Percentiles rank a stretch among this genome's conserved stretches.
phyloP scores from a whole-genome alignment of 1,284 basidiomycete species.

The Chiua sp. region DNA sequence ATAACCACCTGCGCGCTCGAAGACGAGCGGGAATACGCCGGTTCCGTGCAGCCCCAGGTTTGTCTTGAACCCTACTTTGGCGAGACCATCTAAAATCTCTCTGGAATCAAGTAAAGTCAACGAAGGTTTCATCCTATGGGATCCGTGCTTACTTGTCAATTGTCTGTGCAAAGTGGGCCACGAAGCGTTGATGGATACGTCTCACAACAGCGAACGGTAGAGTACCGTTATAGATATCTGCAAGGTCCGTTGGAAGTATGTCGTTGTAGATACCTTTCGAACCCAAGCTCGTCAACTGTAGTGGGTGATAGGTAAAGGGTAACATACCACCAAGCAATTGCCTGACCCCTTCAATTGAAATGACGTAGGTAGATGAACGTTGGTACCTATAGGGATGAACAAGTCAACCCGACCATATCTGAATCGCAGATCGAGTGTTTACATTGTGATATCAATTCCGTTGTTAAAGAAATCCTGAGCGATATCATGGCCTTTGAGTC shows the following conservation, averaged over 20 bases:
- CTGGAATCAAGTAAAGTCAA: conserved; percentile 7
- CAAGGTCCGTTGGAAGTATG: conserved; percentile 31
- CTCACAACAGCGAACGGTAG: conserved; percentile 23
- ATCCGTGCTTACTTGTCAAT: conserved; percentile 30
- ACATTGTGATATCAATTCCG: conserved; percentile 35
- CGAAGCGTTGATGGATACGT: conserved; percentile 24
- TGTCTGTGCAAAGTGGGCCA: conserved; percentile 26
- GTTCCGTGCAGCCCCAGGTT: conserved; percentile 43
- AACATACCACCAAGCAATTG: conserved; percentile 23
- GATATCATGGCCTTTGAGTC: conserved; percentile 24
- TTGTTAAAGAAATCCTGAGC: conserved; percentile 35
- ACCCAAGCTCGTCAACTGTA: background rate
- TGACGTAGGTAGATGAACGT: conserved; percentile 35
- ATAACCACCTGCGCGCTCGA: conserved; percentile 45
- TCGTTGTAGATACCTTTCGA: conserved; percentile 29
- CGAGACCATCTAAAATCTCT: conserved; percentile 46
- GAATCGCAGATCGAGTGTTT: background rate
- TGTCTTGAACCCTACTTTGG: conserved; percentile 49
- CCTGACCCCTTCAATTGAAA: conserved; percentile 23
- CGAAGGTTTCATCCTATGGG: background rate
- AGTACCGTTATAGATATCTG: conserved; percentile 20
- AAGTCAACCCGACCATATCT: conserved; percentile 1
- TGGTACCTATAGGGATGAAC: conserved; percentile 24
- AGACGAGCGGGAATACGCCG: conserved; percentile 43
- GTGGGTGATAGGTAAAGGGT: background rate